A percentile compares a stretch with the other conserved stretches of the same genome.
Conservation (phyloP, 2,329 filamentous ascomycete species). For the Sclerotinia borealis region DNA sequence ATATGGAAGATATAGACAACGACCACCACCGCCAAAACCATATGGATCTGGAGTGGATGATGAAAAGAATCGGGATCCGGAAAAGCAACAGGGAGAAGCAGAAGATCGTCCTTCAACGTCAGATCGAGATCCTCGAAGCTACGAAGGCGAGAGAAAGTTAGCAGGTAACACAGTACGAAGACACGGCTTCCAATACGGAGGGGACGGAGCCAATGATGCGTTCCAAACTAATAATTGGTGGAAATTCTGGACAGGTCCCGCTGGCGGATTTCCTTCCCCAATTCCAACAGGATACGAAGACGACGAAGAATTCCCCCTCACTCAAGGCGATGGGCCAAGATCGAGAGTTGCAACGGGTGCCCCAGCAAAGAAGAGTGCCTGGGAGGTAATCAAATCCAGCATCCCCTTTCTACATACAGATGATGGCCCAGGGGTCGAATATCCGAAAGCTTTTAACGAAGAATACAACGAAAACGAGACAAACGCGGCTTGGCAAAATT, state of each 20-base stretch:
- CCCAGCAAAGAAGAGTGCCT: conserved; percentile 42
- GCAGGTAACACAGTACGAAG: conserved; percentile 25
- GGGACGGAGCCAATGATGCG: conserved; percentile 19
- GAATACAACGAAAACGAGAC: conserved; percentile 56
- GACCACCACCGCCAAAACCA: conserved; percentile 8
- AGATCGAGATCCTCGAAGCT: background rate
- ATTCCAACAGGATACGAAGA: conserved; percentile 51
- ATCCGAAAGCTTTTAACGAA: conserved; percentile 57
- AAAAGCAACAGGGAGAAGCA: conserved; percentile 10
- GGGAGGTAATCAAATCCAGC: conserved; percentile 43
- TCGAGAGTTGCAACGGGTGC: conserved; percentile 3
- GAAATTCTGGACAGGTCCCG: conserved; percentile 59
- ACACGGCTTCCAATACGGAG: conserved; percentile 17
- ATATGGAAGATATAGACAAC: conserved; percentile 27
- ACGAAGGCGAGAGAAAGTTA: conserved; percentile 9
- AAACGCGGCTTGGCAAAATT: conserved; percentile 73
- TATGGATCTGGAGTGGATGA: conserved; percentile 21
- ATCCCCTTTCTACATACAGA: conserved; percentile 41
- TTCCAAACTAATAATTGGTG: conserved; percentile 41
- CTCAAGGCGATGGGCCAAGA: conserved; percentile 30
- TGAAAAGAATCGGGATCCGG: conserved; percentile 14
- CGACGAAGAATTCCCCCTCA: conserved; percentile 36
- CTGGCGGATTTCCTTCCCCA: conserved; percentile 55
- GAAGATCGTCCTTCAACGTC: conserved; percentile 10
- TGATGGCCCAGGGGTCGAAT: conserved; percentile 36